Evolutionary conservation across 805 yeast genomes (phyloP).

Genomic region (Hanseniaspora clermontiae): DNA sequence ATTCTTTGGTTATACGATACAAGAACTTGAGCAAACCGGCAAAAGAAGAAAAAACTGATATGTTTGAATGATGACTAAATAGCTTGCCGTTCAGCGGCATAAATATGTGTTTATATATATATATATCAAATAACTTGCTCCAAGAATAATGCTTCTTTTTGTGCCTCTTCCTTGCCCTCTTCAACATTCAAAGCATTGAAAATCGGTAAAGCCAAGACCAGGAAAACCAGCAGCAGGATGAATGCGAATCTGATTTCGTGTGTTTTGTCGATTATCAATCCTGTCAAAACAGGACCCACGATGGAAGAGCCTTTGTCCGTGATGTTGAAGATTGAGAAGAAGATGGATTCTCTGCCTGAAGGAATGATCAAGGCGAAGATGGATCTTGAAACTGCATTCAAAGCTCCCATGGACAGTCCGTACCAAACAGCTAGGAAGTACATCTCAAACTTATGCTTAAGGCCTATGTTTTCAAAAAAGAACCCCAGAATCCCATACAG

Average conservation of each 20-base stretch:
- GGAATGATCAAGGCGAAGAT: slow-evolving; percentile 60
- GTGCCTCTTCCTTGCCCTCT: slow-evolving; percentile 48
- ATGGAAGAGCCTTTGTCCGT: slow-evolving; percentile 74
- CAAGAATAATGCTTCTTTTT: slow-evolving; percentile 4
- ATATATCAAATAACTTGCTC: slow-evolving; percentile 2
- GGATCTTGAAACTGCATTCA: slow-evolving; percentile 57
- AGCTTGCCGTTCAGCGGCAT: too few species aligned
- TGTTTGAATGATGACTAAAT: neutral
- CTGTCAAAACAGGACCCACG: slow-evolving; percentile 62
- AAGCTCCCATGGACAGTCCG: slow-evolving; percentile 62
- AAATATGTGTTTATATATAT: neutral
- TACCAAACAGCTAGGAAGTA: slow-evolving; percentile 59
- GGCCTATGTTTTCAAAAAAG: slow-evolving; percentile 40
- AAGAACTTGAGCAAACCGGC: neutral
- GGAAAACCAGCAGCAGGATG: slow-evolving; percentile 43
- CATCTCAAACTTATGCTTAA: slow-evolving; percentile 56
- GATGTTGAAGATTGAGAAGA: slow-evolving; percentile 61
- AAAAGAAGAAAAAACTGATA: neutral
- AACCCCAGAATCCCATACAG: slow-evolving; percentile 61
- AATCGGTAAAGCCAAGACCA: slow-evolving; percentile 47
- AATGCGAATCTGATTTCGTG: slow-evolving; percentile 66
- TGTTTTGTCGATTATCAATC: slow-evolving; percentile 55
- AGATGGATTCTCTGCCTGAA: slow-evolving; percentile 59
- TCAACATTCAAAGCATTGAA: slow-evolving; percentile 43
- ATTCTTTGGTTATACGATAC: neutral